Base-by-base conservation (phyloP, 2,329 filamentous ascomycete genomes). In the Pestalotiopsis sp. region DNA sequence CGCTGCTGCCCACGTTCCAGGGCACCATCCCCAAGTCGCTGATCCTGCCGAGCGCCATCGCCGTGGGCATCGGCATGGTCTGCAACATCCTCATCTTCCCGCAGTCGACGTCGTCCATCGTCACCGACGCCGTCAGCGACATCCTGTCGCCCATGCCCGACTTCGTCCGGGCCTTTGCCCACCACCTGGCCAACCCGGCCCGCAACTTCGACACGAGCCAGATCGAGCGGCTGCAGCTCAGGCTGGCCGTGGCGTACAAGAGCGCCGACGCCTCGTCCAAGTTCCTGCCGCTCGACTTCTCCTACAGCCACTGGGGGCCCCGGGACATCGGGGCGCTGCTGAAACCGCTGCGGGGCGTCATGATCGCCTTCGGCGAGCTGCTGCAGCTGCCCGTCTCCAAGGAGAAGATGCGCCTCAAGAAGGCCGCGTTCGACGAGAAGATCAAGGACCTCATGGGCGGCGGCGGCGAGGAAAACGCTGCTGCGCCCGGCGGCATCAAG, bases 71-170 rank as follows among this genome's bases (percentile, higher is more conserved):
- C n/a, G 60, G 60, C 12, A 36, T 63, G 36, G 60, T 63, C 27
- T 63, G 60, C 27, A 63, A 63, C n/a, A 25, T 63, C 17, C 36
- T 36, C 25, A 45, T 63, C 60, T 63, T 63, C 36, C 60, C 60
- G 4, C 27, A 63, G 60, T 63, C 60, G 31, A 63, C 60, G 12
- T 63, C 60, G n/a, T 45, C 31, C 4, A 63, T 63, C 27, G 60
- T 63, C 36, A 13, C 38, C 31, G 60, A 63, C 27, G 14, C 31
- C 20, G 38, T 41, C 1, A 63, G 60, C 31, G 36, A 63, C 38
- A 41, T 63, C 11, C 23, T 63, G 31, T 38, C 31, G n/a, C 60
- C 60, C 6, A 63, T 63, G 60, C 36, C 38, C 14, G 60, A 41
- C 31, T 63, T 63, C 17, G 27, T 63, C 36, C 31, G 31, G 14